Base-by-base conservation (phyloP, 1,284 basidiomycete species). In the Crucibulum parvulum region DNA sequence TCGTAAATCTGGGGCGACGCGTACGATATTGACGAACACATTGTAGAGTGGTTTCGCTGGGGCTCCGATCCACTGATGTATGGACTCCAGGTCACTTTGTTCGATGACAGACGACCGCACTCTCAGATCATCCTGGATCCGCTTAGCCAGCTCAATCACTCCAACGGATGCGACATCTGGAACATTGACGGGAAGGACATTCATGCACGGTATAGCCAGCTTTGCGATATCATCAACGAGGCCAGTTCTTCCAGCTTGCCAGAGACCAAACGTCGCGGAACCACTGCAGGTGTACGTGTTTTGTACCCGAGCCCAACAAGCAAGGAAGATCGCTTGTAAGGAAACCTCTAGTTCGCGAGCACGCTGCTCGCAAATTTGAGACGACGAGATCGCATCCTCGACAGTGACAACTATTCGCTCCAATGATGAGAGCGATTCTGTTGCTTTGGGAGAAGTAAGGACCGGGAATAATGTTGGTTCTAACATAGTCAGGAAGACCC, bases 1-100 rank as follows among this genome's bases (percentile, higher is more conserved):
- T 3, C 37, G 45, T 9, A 62, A 53, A 45, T 68, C 67, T 16
- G 66, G 62, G 8, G 66, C 68, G n/a, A 75, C 62, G 67, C 76
- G 78, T 57, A 84, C 70, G 38, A 85, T 72, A 60, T 85, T 84
- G 48, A 85, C 73, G 58, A 76, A 82, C 35, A 83, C 80, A 57
- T 84, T 84, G 51, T 74, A 78, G 37, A 85, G 62, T 11, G 81
- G 77, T 51, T 58, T 62, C 31, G 70, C 70, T 16, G 62, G 47
- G 54, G 68, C 64, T 37, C 73, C 73, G 47, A 75, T 59, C 78
- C 77, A 81, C 55, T 72, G 64, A 58, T 78, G 63, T 24, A 84
- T 69, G 31, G 75, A 69, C 11, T 69, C 72, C 36, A 82, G 65
- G 56, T 76, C 74, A 53, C 72, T 82, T 57, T 84, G 82, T 58